Evolutionary conservation across 371 early-diverging fungal species (phyloP), one percentile per base, ranked within the genome.

Genomic region (Mucor lusitanicus): DNA sequence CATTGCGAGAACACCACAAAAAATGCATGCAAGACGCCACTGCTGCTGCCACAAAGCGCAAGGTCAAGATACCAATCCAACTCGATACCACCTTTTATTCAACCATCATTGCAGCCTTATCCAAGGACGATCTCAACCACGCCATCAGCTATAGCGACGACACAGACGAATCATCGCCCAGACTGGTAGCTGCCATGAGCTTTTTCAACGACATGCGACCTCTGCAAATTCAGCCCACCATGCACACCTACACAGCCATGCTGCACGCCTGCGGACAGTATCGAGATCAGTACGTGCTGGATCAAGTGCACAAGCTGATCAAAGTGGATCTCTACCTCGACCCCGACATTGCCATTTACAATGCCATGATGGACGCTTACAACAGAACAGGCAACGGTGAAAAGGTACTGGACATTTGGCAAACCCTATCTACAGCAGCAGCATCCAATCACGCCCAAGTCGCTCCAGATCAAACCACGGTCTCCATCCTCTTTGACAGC

Each of bases 191-290:
- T 11, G 79, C 79, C 0, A 44, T 79, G 40, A 40, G 42, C 0
- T 27, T 79, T 35, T 76, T 79, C 25, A 65, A 74, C 15, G 79
- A 79, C 53, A 79, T 79, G 79, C 62, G 79, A 28, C 61, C 67
- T 2, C 28, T 73, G 3, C 67, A 59, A 13, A 73, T 78, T 3
- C 73, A 69, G 53, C 75, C 79, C 5, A 71, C 71, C 6, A 42
- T 32, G 6, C 68, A 78, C 44, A 71, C 61, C 15, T 78, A 78
- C 15, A 73, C 73, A 0, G 63, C 76, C 13, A 62, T 78, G 56
- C 53, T 78, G 8, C 68, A 71, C 57, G 76, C 74, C 3, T 70
- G 70, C 28, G 75, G 75, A 44, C 68, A 71, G 17, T 66, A 75
- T 15, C 40, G 63, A 8, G 74, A 79, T 27, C 48, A 27, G 2